Conservation (phyloP, 805 yeast species). For the Teunomyces panamensis region DNA sequence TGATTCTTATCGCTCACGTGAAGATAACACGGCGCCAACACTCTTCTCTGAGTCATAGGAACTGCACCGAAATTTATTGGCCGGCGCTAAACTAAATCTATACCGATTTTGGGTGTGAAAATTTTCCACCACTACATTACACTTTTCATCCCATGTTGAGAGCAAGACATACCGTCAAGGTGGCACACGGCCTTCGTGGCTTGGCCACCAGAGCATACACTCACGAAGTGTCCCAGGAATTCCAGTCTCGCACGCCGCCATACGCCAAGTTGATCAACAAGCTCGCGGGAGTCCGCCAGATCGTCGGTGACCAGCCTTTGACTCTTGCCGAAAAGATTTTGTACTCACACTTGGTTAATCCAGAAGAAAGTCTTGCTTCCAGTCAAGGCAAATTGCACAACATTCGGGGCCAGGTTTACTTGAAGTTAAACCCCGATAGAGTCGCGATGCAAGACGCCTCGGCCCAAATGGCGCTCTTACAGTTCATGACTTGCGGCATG, state of each 20-base stretch:
- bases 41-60: conserved; percentile 1
- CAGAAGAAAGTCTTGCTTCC: conserved; percentile 69
- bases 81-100: not conserved
- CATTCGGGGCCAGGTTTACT: conserved; percentile 82
- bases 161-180: conserved; percentile 9
- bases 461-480: conserved; percentile 98
- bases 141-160: conserved; percentile 11
- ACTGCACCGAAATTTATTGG: conserved; percentile 2
- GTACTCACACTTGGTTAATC: conserved; percentile 87
- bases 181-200: conserved; percentile 10
- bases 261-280: conserved; percentile 70
- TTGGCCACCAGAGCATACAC: conserved; percentile 32
- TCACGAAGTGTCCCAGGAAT: conserved; percentile 54
- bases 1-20: not conserved
- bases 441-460: conserved; percentile 99
- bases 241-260: conserved; percentile 78
- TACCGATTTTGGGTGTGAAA: conserved; percentile 1
- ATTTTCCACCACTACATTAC: not conserved
- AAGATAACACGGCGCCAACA: conserved; percentile 1
- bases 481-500: conserved; percentile 97
- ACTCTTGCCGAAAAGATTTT: conserved; percentile 93
- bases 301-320: conserved; percentile 69
- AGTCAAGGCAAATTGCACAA: conserved; percentile 48
- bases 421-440: conserved; percentile 93
- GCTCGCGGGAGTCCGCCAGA: conserved; percentile 57